Percentiles rank a stretch among this genome's conserved stretches.
phyloP scores from a whole-genome alignment of 306 rosid species.

The Pachyrhizus erosus region DNA sequence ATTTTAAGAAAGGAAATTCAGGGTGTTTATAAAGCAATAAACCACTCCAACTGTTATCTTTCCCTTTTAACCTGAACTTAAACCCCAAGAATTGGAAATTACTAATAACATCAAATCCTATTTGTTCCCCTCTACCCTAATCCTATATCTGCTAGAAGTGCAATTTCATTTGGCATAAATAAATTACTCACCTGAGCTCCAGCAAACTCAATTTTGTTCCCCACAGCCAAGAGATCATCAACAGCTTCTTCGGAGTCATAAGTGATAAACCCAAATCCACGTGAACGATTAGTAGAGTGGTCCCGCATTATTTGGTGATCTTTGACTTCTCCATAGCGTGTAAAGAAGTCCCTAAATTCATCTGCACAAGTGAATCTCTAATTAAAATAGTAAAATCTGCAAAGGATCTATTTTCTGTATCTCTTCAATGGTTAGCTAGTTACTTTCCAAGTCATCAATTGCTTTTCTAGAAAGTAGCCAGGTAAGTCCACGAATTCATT shows the following conservation, averaged over 20 bases:
- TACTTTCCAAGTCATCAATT: background rate
- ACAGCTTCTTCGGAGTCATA: slow-evolving; percentile 86
- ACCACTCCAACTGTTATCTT: background rate
- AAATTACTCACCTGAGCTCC: slow-evolving; percentile 81
- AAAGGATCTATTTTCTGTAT: background rate
- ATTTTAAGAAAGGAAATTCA: slow-evolving; percentile 10
- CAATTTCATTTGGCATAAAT: background rate
- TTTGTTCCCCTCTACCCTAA: background rate
- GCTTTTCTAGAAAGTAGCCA: background rate
- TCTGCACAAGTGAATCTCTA: slow-evolving; percentile 54
- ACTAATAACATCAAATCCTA: background rate
- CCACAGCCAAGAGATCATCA: slow-evolving; percentile 80
- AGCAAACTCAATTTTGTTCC: slow-evolving; percentile 88
- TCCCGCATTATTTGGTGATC: slow-evolving; percentile 91
- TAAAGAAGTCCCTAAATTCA: slow-evolving; percentile 75
- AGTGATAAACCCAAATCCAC: slow-evolving; percentile 86
- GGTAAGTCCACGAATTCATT: background rate
- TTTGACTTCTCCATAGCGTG: slow-evolving; percentile 80
- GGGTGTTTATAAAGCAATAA: background rate
- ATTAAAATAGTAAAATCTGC: slow-evolving; percentile 7
- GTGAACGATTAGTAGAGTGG: slow-evolving; percentile 85
- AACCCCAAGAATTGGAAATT: background rate
- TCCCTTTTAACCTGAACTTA: background rate
- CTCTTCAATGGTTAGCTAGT: background rate
- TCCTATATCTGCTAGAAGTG: background rate